These are phyloP conservation scores for Xylaria sp. DNA, from an alignment of 2,329 filamentous ascomycete genomes.

Conservation along the genomic window DNA sequence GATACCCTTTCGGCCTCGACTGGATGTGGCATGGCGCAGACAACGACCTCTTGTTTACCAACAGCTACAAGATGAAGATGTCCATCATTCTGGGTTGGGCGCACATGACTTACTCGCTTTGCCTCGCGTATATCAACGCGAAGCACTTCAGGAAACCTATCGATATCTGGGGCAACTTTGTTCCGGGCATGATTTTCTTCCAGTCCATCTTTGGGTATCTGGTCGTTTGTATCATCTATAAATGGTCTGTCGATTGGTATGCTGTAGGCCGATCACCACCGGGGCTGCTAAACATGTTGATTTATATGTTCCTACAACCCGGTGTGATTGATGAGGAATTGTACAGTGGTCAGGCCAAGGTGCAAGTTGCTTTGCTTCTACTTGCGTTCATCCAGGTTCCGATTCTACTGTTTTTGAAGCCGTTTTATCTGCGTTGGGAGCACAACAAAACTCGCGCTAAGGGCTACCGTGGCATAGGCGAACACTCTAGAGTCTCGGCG, in stretches of 20 bases:
- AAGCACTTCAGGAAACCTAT: constrained; percentile 94
- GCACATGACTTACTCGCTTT: constrained; percentile 98
- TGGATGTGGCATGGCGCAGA: constrained; percentile 97
- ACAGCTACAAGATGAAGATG: constrained; percentile 99
- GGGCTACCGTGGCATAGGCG: constrained; percentile 93
- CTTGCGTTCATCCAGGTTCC: constrained; percentile 89
- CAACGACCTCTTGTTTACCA: constrained; percentile 93
- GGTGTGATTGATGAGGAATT: constrained; percentile 78
- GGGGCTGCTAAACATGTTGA: constrained; percentile 96
- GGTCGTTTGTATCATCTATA: constrained; percentile 93
- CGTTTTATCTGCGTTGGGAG: constrained; percentile 93
- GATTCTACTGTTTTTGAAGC: constrained; percentile 92
- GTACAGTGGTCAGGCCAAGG: constrained; percentile 78
- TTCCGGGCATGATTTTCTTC: constrained; percentile 99
- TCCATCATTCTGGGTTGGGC: constrained; percentile 97
- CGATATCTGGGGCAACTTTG: constrained; percentile 96
- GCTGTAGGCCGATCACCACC: constrained; percentile 76
- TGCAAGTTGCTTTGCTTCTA: constrained; percentile 83
- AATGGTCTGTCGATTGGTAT: constrained; percentile 92
- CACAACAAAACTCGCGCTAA: constrained; percentile 87
- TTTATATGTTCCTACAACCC: constrained; percentile 98
- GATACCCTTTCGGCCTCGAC: constrained; percentile 95
- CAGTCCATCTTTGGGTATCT: constrained; percentile 98
- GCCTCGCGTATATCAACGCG: constrained; percentile 91
- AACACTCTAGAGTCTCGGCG: constrained; percentile 87